A percentile compares a stretch with the other conserved stretches of the same genome.
phyloP scores from a whole-genome alignment of 352 stramenopile species.

The Globisporangium spiculum region DNA sequence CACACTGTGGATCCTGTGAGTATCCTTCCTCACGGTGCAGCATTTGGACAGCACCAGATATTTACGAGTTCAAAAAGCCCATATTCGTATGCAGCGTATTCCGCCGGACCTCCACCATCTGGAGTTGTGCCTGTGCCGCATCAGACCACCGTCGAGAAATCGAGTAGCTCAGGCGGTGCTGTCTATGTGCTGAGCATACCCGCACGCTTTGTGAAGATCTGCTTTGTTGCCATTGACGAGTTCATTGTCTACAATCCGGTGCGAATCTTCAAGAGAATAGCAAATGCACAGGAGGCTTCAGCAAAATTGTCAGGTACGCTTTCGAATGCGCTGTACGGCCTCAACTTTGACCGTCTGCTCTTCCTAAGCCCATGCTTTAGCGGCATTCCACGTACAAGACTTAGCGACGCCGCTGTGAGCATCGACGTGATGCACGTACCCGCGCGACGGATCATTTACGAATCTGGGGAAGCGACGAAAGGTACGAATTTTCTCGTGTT shows the following conservation, averaged over 20 bases:
- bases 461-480: constrained; percentile 22
- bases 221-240: constrained; percentile 30
- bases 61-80: constrained; percentile 32
- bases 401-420: constrained; percentile 7
- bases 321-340: constrained; percentile 7
- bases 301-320: neutral
- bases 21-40: constrained; percentile 31
- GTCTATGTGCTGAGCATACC: constrained; percentile 33
- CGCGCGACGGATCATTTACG: constrained; percentile 25
- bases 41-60: constrained; percentile 44
- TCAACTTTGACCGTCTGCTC: constrained; percentile 23
- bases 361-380: constrained; percentile 20
- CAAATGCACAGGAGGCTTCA: constrained; percentile 15
- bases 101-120: neutral
- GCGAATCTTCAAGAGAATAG: constrained; percentile 30
- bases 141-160: neutral
- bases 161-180: neutral
- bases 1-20: constrained; percentile 30
- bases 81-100: constrained; percentile 39
- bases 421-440: constrained; percentile 23
- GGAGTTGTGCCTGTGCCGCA: neutral
- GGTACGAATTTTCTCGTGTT: constrained; percentile 22
- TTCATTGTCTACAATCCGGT: constrained; percentile 40
- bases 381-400: constrained; percentile 23
- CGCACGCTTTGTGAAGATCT: constrained; percentile 23